Base-by-base conservation (phyloP, 768 basidiomycete genomes). In the Sutorius australiensis region DNA sequence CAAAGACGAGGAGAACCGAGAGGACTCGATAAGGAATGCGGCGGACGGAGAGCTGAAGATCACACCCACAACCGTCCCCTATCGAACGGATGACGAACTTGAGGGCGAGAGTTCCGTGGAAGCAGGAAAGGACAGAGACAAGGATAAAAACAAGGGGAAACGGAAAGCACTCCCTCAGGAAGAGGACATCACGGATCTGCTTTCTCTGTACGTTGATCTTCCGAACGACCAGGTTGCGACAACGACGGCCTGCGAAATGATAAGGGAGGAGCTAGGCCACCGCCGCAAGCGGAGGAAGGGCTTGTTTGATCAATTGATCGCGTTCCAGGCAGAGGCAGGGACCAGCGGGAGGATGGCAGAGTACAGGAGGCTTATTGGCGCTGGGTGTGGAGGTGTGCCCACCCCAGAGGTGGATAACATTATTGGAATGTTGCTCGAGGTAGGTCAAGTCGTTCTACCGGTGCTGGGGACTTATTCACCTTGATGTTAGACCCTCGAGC, bases 381-480 rank as follows among this genome's bases (percentile, higher is more conserved):
- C 92, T 14, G 94, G 92, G 0, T 95, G 92, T 72, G 92, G 92
- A 21, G 89, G 91, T 0, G 80, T 94, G 30, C 81, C 87, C 3
- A 83, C 88, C 2, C 76, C 82, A n/a, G 94, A 98, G 56, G 89
- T 98, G 34, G 95, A 98, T 62, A 81, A 82, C 54, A 86, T 94
- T 5, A 76, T 97, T 54, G 83, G 82, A 24, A 87, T 89, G 78
- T 72, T 98, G 38, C 77, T 94, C 16, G 92, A 95, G 81, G 90
- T 89, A 57, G 47, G 80, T 63, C 21, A 11, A 3, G 48, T 55
- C 30, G 16, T 39, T 34, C 6, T 5, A 17, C 12, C 24, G 14
- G 12, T 13, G 12, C 13, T 8, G 21, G 54, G 24, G 32, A 45
- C 32, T 54, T 40, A 16, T 45, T 56, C 44, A 48, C 37, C 17